Conservation (phyloP, 768 basidiomycete species). For the Pleurotus tuoliensis region DNA sequence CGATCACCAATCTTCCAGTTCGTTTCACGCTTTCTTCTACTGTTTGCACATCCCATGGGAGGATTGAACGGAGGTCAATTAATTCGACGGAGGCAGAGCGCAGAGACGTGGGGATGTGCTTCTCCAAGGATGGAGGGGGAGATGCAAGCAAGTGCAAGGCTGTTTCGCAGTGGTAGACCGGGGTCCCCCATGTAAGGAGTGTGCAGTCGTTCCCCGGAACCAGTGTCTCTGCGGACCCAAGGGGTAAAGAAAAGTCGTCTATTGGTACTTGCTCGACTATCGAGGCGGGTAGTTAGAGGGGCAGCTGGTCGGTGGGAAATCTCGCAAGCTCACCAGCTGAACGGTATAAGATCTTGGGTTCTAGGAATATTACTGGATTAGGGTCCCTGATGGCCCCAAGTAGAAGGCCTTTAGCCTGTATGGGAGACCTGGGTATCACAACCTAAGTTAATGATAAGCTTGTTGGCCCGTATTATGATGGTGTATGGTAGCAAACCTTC, state of each 20-base stretch:
- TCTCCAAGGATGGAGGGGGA: constrained; percentile 61
- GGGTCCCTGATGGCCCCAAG: constrained; percentile 86
- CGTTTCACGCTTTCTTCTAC: constrained; percentile 79
- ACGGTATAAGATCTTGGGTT: constrained; percentile 90
- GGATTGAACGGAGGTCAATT: constrained; percentile 84
- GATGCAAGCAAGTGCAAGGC: constrained; percentile 70
- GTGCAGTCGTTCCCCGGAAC: constrained; percentile 80
- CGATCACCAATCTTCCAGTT: constrained; percentile 82
- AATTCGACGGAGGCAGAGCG: constrained; percentile 78
- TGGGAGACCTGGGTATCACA: constrained; percentile 91
- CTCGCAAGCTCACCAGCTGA: constrained; percentile 57
- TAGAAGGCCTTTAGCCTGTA: constrained; percentile 93
- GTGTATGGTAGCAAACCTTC: constrained; percentile 47
- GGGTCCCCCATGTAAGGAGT: constrained; percentile 89
- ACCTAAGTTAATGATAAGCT: constrained; percentile 35
- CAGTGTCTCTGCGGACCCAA: constrained; percentile 78
- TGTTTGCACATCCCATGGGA: constrained; percentile 86
- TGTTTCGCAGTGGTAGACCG: constrained; percentile 83
- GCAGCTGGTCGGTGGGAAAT: background rate
- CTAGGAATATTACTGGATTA: constrained; percentile 94
- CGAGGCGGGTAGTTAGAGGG: constrained; percentile 1
- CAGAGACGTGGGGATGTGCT: constrained; percentile 59
- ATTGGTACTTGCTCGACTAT: constrained; percentile 89
- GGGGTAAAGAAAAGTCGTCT: constrained; percentile 82
- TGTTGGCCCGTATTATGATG: background rate